Evolutionary conservation across 805 yeast genomes (phyloP), one percentile per base, ranked within the genome.

Genomic region (Maudiozyma serrabonitensis): DNA sequence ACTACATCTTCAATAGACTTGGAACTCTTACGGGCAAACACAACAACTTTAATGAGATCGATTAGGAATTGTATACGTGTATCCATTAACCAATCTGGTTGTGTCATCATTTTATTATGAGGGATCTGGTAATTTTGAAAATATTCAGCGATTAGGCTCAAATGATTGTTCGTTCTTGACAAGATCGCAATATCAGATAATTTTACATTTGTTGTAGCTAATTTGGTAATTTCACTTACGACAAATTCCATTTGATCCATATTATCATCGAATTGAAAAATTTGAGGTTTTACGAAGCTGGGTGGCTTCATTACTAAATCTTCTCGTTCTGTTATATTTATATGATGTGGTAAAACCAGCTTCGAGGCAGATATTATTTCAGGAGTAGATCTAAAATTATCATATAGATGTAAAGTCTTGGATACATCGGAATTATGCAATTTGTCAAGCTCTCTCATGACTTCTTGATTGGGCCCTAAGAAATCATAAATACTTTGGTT

Each of bases 401-500:
- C 81, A 18, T 61, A 56, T 46, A 84, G 56, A 16, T 64, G 56
- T 1, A 74, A 55, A n/a, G 70, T 43, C 8, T 34, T n/a, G 4
- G 15, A 5, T n/a, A 42, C 55, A 43, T 42, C 52, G 34, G n/a
- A 23, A 2, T 59, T 43, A 34, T 58, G 51, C 8, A 52, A 31
- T 7, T 44, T 25, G 3, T 57, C 55, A 9, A 72, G 50, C 4
- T 54, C 44, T 3, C 52, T 39, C 12, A 75, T 61, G 3, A 69
- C 65, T 3, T 60, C 46, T 1, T 70, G 69, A 41, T 70, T 68
- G 0, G 82, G 70, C 0, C 87, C 87, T 40, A 83, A 59, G 59
- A 85, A 85, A 28, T 73, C 80, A 60, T 82, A 85, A 28, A 85
- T 81, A 47, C 84, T 74, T 63, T 85, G 91, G 59, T 79, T 73